Percentiles rank a stretch among this genome's conserved stretches.
Evolutionary conservation across 1,284 basidiomycete species (phyloP).

Genomic region (Ustilago lituana): DNA sequence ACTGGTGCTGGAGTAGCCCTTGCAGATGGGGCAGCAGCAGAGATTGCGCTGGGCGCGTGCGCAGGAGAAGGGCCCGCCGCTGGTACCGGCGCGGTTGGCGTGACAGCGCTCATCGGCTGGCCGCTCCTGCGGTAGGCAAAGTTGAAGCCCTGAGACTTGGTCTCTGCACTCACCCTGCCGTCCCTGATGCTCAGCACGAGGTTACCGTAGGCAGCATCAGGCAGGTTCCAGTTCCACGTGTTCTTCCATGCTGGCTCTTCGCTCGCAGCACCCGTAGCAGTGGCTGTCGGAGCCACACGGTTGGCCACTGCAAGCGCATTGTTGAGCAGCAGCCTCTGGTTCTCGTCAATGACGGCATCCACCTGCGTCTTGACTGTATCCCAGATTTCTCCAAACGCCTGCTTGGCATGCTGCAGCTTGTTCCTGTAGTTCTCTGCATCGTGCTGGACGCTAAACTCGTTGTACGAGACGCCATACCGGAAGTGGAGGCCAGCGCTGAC

Average conservation of each 20-base stretch:
- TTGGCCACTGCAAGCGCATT: slow-evolving; percentile 88
- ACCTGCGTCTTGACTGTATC: slow-evolving; percentile 92
- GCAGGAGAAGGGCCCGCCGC: slow-evolving; percentile 1
- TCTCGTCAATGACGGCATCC: slow-evolving; percentile 87
- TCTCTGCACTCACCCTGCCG: slow-evolving; percentile 87
- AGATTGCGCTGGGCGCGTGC: slow-evolving; percentile 6
- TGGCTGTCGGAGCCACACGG: slow-evolving; percentile 75
- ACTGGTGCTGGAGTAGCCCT: slow-evolving; percentile 4
- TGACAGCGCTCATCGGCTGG: slow-evolving; percentile 39
- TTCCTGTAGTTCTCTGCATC: slow-evolving; percentile 88
- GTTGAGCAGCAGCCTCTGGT: slow-evolving; percentile 86
- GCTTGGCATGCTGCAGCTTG: slow-evolving; percentile 82
- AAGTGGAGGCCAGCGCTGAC: slow-evolving; percentile 96
- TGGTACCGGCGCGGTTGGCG: slow-evolving; percentile 19
- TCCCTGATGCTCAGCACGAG: slow-evolving; percentile 89
- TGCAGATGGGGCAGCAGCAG: slow-evolving; percentile 12
- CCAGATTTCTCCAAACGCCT: slow-evolving; percentile 89
- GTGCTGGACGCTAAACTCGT: slow-evolving; percentile 92
- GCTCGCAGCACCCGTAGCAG: slow-evolving; percentile 71
- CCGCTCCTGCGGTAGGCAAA: slow-evolving; percentile 83
- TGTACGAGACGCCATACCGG: slow-evolving; percentile 94
- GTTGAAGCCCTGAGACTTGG: slow-evolving; percentile 94
- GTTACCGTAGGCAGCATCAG: slow-evolving; percentile 90
- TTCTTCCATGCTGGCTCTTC: slow-evolving; percentile 76
- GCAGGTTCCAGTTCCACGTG: slow-evolving; percentile 96